Evolutionary conservation across 73 alveolate genomes (phyloP), one percentile per base, ranked within the genome.

Genomic region (Paramecium octaurelia): DNA sequence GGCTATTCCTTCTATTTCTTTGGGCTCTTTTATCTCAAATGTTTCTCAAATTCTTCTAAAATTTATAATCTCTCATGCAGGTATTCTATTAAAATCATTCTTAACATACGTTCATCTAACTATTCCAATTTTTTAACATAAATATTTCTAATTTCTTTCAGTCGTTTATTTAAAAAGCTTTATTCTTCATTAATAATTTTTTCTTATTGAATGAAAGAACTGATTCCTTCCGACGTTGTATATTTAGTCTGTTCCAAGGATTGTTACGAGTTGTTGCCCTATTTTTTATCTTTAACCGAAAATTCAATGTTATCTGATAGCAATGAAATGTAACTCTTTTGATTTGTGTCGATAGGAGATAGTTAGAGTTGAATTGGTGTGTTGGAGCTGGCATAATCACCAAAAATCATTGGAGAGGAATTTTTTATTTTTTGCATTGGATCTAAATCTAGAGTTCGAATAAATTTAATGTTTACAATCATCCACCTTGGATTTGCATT

Each of bases 261-360:
- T 64, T 64, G 29, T 11, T 64, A 34, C 3, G 84, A 27, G 31
- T 31, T 64, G 24, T 24, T 27, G 27, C 46, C 84, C 14, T 31
- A 64, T 24, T 64, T 64, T 64, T 64, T 64, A 27, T 64, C 84
- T 80, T 80, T 80, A 80, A 80, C 91, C 12, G 91, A 80, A 80
- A 80, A 80, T 16, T 80, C 91, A 46, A 46, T 20, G 46, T 80
- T 23, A 16, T 46, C 91, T n/a, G 91, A 80, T 18, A 42, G 18
- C 14, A 80, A 44, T 10, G 84, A 64, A 11, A 64, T 31, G 9
- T 34, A 64, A 64, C 84, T 64, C 21, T 64, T 64, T 64, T 64
- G 11, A 31, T 27, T 31, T 24, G 46, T 34, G 5, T 80, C 42
- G 14, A 80, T 80, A 23, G 91, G 91, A 24, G 91, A 80, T 80